A percentile compares a stretch with the other conserved stretches of the same genome.
phyloP scores from a whole-genome alignment of 306 rosid species.

The Citrullus colocynthis region DNA sequence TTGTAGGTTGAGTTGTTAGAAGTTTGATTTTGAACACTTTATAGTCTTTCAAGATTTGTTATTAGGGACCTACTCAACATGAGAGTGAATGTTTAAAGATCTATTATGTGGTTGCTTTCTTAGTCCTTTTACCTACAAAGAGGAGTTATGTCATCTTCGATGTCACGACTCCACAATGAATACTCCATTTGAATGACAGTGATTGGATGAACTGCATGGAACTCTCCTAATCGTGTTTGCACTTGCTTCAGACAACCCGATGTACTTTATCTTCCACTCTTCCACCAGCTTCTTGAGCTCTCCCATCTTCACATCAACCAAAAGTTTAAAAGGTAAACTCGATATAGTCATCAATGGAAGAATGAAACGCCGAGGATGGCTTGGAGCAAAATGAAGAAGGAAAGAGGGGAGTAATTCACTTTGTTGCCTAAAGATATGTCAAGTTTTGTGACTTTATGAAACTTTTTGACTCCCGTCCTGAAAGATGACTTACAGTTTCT shows the following conservation, averaged over 20 bases:
- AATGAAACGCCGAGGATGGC: not conserved
- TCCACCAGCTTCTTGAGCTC: slow-evolving; percentile 71
- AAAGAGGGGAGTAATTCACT: not conserved
- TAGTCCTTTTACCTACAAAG: slow-evolving; percentile 44
- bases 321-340: not conserved
- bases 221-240: slow-evolving; percentile 66
- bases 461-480: not conserved
- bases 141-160: slow-evolving; percentile 56
- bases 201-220: slow-evolving; percentile 69
- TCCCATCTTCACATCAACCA: slow-evolving; percentile 25
- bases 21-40: not conserved
- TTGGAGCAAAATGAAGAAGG: not conserved
- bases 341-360: not conserved
- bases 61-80: not conserved
- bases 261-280: slow-evolving; percentile 55
- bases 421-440: not conserved
- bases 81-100: not conserved
- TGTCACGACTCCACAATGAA: slow-evolving; percentile 68
- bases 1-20: not conserved
- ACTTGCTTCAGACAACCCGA: slow-evolving; percentile 71
- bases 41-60: too few relatives aligned
- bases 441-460: not conserved
- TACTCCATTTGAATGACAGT: slow-evolving; percentile 67
- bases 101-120: not conserved
- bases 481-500: slow-evolving; percentile 44